A percentile compares a stretch with the other conserved stretches of the same genome.
Conservation (phyloP, 176 grass and related monocot genomes). For the Avena atlantica region DNA sequence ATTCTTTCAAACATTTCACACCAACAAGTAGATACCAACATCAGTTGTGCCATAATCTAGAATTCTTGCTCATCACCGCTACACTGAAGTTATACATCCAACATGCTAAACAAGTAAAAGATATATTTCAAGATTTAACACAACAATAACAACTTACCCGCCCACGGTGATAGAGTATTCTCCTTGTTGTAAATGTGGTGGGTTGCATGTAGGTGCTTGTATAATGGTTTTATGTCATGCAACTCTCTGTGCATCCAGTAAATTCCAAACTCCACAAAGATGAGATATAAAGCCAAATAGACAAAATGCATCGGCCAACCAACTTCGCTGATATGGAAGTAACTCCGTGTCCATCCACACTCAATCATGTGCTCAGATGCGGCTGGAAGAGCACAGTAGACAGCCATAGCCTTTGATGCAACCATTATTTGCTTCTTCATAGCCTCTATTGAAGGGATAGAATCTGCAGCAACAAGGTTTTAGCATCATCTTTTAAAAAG, state of each 20-base stretch:
- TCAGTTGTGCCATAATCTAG: not conserved
- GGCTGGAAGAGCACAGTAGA: slow-evolving; percentile 78
- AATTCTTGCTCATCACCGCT: not conserved
- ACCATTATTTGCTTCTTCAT: slow-evolving; percentile 94
- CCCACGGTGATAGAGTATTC: slow-evolving; percentile 95
- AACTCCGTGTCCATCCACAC: slow-evolving; percentile 88
- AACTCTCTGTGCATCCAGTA: slow-evolving; percentile 99
- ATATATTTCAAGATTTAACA: not conserved
- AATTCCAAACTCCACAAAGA: slow-evolving; percentile 88
- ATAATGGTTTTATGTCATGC: slow-evolving; percentile 97
- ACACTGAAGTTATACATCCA: not conserved
- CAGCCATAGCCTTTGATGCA: slow-evolving; percentile 83
- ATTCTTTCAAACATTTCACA: not conserved
- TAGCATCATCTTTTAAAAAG: not conserved
- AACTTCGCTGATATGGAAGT: slow-evolving; percentile 65
- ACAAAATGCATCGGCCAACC: slow-evolving; percentile 65
- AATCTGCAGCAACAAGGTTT: slow-evolving; percentile 60
- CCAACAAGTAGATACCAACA: not conserved
- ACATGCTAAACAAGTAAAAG: not conserved
- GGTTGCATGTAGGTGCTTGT: slow-evolving; percentile 87
- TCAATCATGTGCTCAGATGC: slow-evolving; percentile 90
- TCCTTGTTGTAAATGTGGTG: slow-evolving; percentile 99
- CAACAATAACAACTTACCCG: slow-evolving; percentile 54
- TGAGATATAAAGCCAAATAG: slow-evolving; percentile 70
- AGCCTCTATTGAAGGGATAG: slow-evolving; percentile 77